These are phyloP conservation scores for Termitomyces sp. DNA, from an alignment of 768 basidiomycete genomes.

Conservation along the genomic window DNA sequence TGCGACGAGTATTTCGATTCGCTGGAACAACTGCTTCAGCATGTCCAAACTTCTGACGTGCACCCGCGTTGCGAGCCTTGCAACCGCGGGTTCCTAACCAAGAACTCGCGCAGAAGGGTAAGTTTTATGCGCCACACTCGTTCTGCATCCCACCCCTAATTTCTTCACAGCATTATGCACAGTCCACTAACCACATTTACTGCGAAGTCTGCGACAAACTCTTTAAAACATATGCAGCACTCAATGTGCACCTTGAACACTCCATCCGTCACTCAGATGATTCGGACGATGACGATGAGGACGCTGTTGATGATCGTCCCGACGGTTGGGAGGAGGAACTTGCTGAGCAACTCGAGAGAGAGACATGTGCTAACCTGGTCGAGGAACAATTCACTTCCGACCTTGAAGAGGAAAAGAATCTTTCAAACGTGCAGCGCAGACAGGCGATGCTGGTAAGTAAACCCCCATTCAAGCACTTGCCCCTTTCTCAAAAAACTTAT, in stretches of 20 bases:
- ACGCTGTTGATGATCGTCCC: not conserved
- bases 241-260: conserved; percentile 4
- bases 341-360: not conserved
- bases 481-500: not conserved
- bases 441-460: conserved; percentile 7
- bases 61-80: conserved; percentile 8
- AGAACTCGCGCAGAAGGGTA: conserved; percentile 7
- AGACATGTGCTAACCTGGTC: not conserved
- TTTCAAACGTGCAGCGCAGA: conserved; percentile 3
- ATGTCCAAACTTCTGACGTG: not conserved
- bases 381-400: conserved; percentile 1
- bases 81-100: conserved; percentile 4
- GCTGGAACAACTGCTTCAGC: not conserved
- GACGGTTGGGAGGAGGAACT: conserved; percentile 10
- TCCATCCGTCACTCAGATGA: conserved; percentile 7
- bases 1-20: conserved; percentile 1
- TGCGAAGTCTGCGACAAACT: conserved; percentile 5
- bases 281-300: conserved; percentile 5
- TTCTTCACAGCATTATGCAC: conserved; percentile 2
- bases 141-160: not conserved
- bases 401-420: not conserved
- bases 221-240: conserved; percentile 1
- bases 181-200: conserved; percentile 7
- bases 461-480: not conserved
- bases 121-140: not conserved